phyloP scores from a whole-genome alignment of 2,329 filamentous ascomycete genomes.

The Helminthosporium solani region DNA sequence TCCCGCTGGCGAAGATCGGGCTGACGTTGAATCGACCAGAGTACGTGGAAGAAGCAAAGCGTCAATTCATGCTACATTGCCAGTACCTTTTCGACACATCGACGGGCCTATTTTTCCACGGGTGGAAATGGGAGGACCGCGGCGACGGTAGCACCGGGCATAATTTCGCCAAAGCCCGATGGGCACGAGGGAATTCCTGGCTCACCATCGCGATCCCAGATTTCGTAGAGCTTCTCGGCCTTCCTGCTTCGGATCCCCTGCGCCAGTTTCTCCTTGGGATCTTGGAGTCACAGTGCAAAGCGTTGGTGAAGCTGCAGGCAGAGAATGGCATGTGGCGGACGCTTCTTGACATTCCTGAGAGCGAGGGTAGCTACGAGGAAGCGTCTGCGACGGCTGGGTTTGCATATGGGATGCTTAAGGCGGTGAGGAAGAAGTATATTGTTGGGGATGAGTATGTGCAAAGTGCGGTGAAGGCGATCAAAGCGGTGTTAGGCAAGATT shows the following conservation, averaged over 20 bases:
- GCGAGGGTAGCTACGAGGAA: slow-evolving; percentile 72
- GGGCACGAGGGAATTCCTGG: slow-evolving; percentile 69
- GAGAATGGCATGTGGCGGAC: slow-evolving; percentile 71
- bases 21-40: slow-evolving; percentile 67
- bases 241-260: slow-evolving; percentile 61
- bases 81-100: slow-evolving; percentile 74
- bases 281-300: slow-evolving; percentile 67
- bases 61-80: slow-evolving; percentile 74
- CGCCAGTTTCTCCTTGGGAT: slow-evolving; percentile 62
- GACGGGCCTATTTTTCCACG: slow-evolving; percentile 76
- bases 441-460: slow-evolving; percentile 62
- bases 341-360: slow-evolving; percentile 65
- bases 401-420: slow-evolving; percentile 77
- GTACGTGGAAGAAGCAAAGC: slow-evolving; percentile 76
- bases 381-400: slow-evolving; percentile 79
- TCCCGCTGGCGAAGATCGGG: slow-evolving; percentile 79
- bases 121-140: slow-evolving; percentile 72
- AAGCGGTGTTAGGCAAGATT: slow-evolving; percentile 66
- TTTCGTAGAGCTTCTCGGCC: slow-evolving; percentile 70
- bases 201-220: slow-evolving; percentile 82
- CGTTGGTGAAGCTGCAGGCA: slow-evolving; percentile 62
- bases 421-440: slow-evolving; percentile 68
- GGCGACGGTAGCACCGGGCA: slow-evolving; percentile 53
- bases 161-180: slow-evolving; percentile 58
- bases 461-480: slow-evolving; percentile 65